Conservation (phyloP, 257 asterid genomes). For the Oldenlandia corymbosa region DNA sequence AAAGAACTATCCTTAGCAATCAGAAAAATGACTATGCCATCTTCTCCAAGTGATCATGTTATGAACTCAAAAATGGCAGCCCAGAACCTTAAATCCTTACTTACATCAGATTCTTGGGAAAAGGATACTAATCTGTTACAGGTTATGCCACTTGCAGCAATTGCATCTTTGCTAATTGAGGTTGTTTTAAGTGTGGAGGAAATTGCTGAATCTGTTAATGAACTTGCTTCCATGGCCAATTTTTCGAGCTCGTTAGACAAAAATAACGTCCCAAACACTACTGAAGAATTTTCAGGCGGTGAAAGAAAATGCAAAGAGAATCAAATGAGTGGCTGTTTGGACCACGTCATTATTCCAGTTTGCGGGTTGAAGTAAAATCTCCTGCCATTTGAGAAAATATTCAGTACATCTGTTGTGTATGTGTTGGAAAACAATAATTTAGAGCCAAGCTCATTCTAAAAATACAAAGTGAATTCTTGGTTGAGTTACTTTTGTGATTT, state of each 20-base stretch:
- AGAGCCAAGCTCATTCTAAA: too few species aligned
- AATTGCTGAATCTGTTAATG: slow-evolving; percentile 47
- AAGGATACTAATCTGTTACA: slow-evolving; percentile 31
- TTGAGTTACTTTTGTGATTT: too few species aligned
- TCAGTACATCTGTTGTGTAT: too few species aligned
- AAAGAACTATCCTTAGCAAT: slow-evolving; percentile 48
- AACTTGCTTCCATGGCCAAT: slow-evolving; percentile 52
- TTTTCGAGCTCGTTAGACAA: slow-evolving; percentile 27
- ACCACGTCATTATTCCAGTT: too few species aligned
- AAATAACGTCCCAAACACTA: too few species aligned
- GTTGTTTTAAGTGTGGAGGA: slow-evolving; percentile 41
- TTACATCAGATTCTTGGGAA: slow-evolving; percentile 37
- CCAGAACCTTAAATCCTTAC: slow-evolving; percentile 35
- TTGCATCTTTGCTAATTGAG: slow-evolving; percentile 51
- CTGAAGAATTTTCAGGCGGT: too few species aligned
- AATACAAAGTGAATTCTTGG: too few species aligned
- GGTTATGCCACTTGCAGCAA: slow-evolving; percentile 45
- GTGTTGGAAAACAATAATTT: too few species aligned
- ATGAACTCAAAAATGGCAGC: slow-evolving; percentile 37
- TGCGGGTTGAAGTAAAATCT: too few species aligned
- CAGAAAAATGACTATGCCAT: slow-evolving; percentile 42
- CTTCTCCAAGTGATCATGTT: slow-evolving; percentile 30
- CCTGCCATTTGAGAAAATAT: too few species aligned
- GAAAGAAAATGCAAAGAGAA: too few species aligned
- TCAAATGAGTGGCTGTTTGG: too few species aligned